phyloP scores from a whole-genome alignment of 352 stramenopile genomes.

The Globisporangium rhizosaccharum region DNA sequence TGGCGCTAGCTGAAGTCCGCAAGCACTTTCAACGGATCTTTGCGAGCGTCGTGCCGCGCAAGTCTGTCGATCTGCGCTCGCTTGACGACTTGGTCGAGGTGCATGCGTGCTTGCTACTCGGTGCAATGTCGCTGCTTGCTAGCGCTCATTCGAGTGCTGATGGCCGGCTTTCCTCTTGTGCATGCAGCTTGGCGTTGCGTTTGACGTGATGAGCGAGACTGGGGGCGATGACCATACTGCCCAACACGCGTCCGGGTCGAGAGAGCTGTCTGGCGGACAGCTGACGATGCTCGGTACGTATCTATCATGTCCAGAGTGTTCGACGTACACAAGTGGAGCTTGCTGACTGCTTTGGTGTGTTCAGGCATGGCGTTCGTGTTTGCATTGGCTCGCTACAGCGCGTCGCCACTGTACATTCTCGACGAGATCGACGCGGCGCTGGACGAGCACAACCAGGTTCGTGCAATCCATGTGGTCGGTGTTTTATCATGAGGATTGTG shows the following conservation, averaged over 20 bases:
- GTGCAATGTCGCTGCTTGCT: background rate
- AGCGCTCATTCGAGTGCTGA: background rate
- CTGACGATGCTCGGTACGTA: constrained; percentile 31
- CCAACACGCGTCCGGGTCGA: background rate
- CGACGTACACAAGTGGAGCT: background rate
- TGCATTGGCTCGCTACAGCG: constrained; percentile 28
- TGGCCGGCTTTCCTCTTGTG: background rate
- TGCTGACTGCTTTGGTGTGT: background rate
- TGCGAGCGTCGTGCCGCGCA: constrained; percentile 17
- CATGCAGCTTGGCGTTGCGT: background rate
- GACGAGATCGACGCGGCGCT: constrained; percentile 40
- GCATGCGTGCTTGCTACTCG: too few relatives aligned
- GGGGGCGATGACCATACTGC: background rate
- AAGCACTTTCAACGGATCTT: constrained; percentile 23
- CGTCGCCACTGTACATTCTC: constrained; percentile 33
- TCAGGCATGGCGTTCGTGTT: constrained; percentile 39
- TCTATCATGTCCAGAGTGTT: background rate
- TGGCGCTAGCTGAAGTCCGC: constrained; percentile 16
- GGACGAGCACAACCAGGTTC: constrained; percentile 38
- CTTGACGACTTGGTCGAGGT: constrained; percentile 19
- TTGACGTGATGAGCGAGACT: background rate
- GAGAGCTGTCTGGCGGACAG: constrained; percentile 34
- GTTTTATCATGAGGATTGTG: background rate
- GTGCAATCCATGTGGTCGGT: background rate
- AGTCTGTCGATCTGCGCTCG: constrained; percentile 10